These are phyloP conservation scores for Platanthera zijinensis DNA, from an alignment of 106 monocot species.

Conservation along the genomic window DNA sequence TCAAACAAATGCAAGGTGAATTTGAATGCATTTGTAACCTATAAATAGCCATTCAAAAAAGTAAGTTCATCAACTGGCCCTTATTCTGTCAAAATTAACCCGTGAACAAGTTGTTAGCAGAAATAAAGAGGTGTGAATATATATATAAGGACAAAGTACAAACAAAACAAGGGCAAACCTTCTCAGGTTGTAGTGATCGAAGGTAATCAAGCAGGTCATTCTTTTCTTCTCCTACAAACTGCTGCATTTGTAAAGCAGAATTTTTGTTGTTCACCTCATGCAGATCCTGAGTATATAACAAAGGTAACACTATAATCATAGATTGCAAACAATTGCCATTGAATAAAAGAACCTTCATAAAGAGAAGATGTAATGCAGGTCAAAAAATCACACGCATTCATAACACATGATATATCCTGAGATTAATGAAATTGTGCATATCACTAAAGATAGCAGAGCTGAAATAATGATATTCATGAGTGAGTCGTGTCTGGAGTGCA, in stretches of 20 bases:
- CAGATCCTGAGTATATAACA: slow-evolving; percentile 46
- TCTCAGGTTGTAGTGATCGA: slow-evolving; percentile 83
- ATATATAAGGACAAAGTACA: no score
- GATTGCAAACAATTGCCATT: not conserved
- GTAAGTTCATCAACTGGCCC: not conserved
- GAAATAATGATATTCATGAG: not conserved
- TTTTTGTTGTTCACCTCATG: slow-evolving; percentile 67
- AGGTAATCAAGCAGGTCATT: slow-evolving; percentile 89
- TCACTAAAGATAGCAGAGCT: not conserved
- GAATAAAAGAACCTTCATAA: not conserved
- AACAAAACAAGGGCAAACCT: slow-evolving; percentile 32
- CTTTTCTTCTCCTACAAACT: slow-evolving; percentile 96
- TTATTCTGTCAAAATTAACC: not conserved
- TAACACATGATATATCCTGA: not conserved
- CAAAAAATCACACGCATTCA: not conserved
- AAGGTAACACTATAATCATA: slow-evolving; percentile 7
- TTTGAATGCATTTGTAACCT: not conserved
- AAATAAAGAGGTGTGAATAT: not conserved
- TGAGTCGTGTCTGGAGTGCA: not conserved
- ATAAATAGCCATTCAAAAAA: not conserved
- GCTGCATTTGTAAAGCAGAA: slow-evolving; percentile 86
- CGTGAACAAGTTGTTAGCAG: not conserved
- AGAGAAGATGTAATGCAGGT: not conserved
- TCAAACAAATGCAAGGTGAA: not conserved
- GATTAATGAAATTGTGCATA: not conserved